Conservation (phyloP, 2,329 filamentous ascomycete species). For the Alternaria ventricosa region DNA sequence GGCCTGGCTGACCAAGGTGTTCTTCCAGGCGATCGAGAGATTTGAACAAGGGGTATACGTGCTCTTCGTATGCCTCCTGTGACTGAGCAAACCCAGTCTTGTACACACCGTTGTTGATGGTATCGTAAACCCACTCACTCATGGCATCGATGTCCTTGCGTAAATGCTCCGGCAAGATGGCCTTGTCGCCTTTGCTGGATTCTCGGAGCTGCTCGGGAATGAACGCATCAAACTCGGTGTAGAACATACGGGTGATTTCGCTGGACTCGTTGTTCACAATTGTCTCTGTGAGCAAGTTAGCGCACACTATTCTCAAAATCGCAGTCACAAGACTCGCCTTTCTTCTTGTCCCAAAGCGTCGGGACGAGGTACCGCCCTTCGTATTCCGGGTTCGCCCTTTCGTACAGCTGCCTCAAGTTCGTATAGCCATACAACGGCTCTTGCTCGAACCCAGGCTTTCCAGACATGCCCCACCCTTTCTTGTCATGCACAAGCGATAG, state of each 20-base stretch:
- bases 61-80: conserved; percentile 80
- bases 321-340: background rate
- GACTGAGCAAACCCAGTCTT: conserved; percentile 80
- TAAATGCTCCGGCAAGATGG: conserved; percentile 71
- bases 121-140: conserved; percentile 74
- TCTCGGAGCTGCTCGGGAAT: conserved; percentile 60
- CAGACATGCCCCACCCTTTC: conserved; percentile 30
- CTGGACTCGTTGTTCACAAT: conserved; percentile 45
- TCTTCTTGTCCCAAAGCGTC: conserved; percentile 73
- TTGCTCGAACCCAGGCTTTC: conserved; percentile 17
- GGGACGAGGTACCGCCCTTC: conserved; percentile 75
- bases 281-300: conserved; percentile 22
- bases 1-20: conserved; percentile 63
- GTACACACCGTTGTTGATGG: conserved; percentile 62
- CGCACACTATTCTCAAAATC: background rate
- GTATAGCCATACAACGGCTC: conserved; percentile 22
- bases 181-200: conserved; percentile 57
- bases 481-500: conserved; percentile 39
- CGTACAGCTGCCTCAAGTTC: conserved; percentile 69
- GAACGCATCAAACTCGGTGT: conserved; percentile 36
- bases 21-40: conserved; percentile 78
- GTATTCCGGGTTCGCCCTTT: conserved; percentile 63
- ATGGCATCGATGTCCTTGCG: conserved; percentile 69
- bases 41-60: conserved; percentile 73
- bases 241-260: conserved; percentile 46